Evolutionary conservation across 1,284 basidiomycete genomes (phyloP), one percentile per base, ranked within the genome.

Genomic region (Boletellus deceptivus): DNA sequence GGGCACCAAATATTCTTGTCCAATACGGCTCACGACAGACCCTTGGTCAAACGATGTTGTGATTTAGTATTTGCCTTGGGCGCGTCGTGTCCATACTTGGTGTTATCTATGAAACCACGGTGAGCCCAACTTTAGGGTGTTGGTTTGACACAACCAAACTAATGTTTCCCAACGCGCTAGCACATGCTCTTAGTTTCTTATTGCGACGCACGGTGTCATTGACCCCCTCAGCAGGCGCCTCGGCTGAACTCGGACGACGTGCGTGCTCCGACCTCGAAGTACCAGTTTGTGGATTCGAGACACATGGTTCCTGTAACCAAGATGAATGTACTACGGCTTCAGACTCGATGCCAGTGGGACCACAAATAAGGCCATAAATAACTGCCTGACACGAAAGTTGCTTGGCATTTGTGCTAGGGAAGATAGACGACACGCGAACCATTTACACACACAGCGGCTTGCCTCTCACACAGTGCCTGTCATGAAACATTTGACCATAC

Each of bases 11-110:
- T 44, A 68, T 37, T 38, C n/a, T 17, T 50, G 48, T 46, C 59
- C 54, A 10, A 59, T 69, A 50, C 59, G 55, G 27, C 49, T 65
- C 16, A 59, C 51, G 38, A 65, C 64, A 18, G 65, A 70, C 45
- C 46, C 64, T 13, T 70, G 67, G 67, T 55, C 64, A n/a, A 46
- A 51, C 37, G 46, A 50, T 24, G 18, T 14, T 13, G 25, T 52
- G 22, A 41, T 42, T 36, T 58, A 52, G 44, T 35, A 43, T 11
- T 4, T 3, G 17, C 8, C 10, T n/a, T 14, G 8, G 35, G 4
- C 4, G 25, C 6, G 36, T 16, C 14, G 17, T 36, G 6, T 39
- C 37, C 14, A 34, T 33, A 9, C 42, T 22, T 31, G 29, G 9
- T 3, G 10, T 31, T 13, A 13, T 13, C 29, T 8, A 31, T 31